Percentiles rank a stretch among this genome's conserved stretches.
Evolutionary conservation across 352 stramenopile genomes (phyloP).

Genomic region (Phytophthora pseudosyringae): DNA sequence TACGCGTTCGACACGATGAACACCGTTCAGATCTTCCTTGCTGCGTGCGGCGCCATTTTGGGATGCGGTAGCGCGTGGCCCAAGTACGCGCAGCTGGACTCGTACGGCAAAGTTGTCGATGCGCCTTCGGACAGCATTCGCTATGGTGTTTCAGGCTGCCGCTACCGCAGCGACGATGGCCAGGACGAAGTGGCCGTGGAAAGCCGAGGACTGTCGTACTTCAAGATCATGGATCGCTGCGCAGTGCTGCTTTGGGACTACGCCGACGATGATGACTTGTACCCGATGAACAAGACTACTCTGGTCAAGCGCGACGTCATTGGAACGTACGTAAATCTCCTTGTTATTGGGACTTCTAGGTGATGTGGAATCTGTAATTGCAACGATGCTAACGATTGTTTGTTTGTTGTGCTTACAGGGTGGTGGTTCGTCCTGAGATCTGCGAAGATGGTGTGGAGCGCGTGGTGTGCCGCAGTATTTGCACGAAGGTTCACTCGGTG

Average conservation of each 20-base stretch:
- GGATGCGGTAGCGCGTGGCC: slow-evolving; percentile 34
- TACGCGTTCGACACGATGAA: slow-evolving; percentile 49
- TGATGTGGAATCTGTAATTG: not conserved
- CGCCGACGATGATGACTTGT: slow-evolving; percentile 37
- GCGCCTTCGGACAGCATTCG: slow-evolving; percentile 35
- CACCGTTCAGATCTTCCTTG: slow-evolving; percentile 46
- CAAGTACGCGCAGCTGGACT: slow-evolving; percentile 37
- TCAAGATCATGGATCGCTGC: slow-evolving; percentile 36
- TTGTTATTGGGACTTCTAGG: not conserved
- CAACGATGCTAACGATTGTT: slow-evolving; percentile 15
- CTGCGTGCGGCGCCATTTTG: slow-evolving; percentile 36
- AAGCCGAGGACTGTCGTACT: slow-evolving; percentile 42
- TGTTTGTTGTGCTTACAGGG: slow-evolving; percentile 23
- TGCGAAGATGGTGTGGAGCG: slow-evolving; percentile 45
- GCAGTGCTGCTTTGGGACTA: slow-evolving; percentile 43
- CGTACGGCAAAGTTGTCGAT: slow-evolving; percentile 37
- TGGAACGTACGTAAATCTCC: slow-evolving; percentile 36
- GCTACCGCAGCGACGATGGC: slow-evolving; percentile 40
- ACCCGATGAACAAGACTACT: slow-evolving; percentile 35
- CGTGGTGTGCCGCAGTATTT: slow-evolving; percentile 43
- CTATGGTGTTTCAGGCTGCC: slow-evolving; percentile 38
- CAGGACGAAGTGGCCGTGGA: slow-evolving; percentile 37
- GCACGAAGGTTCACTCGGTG: slow-evolving; percentile 42
- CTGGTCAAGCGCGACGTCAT: slow-evolving; percentile 43
- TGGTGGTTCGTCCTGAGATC: slow-evolving; percentile 40